phyloP scores from a whole-genome alignment of 805 yeast genomes.

The Barnettozyma populi region DNA sequence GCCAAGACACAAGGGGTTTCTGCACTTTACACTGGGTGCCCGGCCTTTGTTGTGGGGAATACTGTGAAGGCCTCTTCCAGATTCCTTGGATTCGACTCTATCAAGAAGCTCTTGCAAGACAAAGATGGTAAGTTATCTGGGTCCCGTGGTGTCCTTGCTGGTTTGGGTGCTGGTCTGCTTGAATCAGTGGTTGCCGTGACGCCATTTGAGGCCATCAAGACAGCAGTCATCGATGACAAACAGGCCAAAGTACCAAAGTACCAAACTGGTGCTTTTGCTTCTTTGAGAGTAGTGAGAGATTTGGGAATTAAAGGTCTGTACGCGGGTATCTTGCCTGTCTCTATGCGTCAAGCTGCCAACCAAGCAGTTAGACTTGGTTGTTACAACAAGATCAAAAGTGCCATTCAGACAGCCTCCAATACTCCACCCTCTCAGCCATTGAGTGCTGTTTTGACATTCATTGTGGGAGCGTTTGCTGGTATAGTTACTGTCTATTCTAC shows the following conservation, averaged over 20 bases:
- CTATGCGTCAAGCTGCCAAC: slow-evolving; percentile 92
- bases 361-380: slow-evolving; percentile 93
- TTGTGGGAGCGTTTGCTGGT: slow-evolving; percentile 88
- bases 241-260: slow-evolving; percentile 74
- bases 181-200: slow-evolving; percentile 93
- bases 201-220: slow-evolving; percentile 94
- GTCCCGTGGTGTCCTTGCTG: slow-evolving; percentile 89
- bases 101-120: slow-evolving; percentile 73
- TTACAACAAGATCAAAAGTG: slow-evolving; percentile 78
- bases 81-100: slow-evolving; percentile 86
- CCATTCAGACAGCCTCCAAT: slow-evolving; percentile 64
- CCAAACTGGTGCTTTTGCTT: slow-evolving; percentile 52
- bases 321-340: slow-evolving; percentile 87
- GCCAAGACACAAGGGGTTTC: slow-evolving; percentile 74
- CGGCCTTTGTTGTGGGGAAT: slow-evolving; percentile 93
- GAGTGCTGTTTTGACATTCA: slow-evolving; percentile 73
- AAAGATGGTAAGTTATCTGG: slow-evolving; percentile 84
- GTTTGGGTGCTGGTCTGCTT: slow-evolving; percentile 93
- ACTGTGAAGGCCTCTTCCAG: slow-evolving; percentile 96
- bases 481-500: slow-evolving; percentile 85
- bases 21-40: slow-evolving; percentile 89
- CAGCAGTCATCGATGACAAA: slow-evolving; percentile 92
- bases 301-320: slow-evolving; percentile 81
- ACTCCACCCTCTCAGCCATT: slow-evolving; percentile 69
- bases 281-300: slow-evolving; percentile 62